These are phyloP conservation scores for Mycocalia duriaeana DNA, from an alignment of 1,284 basidiomycete genomes.

Conservation along the genomic window DNA sequence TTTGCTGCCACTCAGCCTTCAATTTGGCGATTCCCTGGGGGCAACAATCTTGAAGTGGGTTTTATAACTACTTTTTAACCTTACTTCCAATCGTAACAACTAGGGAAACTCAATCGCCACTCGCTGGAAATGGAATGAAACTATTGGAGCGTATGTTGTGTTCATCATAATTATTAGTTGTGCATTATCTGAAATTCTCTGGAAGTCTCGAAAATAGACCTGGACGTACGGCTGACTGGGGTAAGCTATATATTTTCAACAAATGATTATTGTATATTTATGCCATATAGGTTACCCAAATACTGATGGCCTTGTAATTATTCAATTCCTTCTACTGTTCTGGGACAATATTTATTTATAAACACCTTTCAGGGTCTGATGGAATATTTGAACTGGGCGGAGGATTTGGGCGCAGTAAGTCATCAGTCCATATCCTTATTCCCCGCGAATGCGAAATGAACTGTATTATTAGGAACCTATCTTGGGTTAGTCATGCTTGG, in stretches of 20 bases:
- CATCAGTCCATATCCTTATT: slow-evolving; percentile 8
- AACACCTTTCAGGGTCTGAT: slow-evolving; percentile 29
- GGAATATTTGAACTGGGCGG: slow-evolving; percentile 38
- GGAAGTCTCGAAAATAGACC: slow-evolving; percentile 27
- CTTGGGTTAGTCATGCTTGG: slow-evolving; percentile 13
- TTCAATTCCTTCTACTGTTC: not conserved
- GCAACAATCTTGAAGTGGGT: slow-evolving; percentile 32
- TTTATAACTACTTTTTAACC: no score
- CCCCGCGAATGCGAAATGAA: not conserved
- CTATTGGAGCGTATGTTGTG: slow-evolving; percentile 25
- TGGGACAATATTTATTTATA: not conserved
- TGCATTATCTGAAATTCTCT: not conserved
- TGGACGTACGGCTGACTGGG: slow-evolving; percentile 30
- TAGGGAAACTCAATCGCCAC: slow-evolving; percentile 25
- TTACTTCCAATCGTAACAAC: no score
- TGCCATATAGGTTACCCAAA: slow-evolving; percentile 26
- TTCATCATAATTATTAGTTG: not conserved
- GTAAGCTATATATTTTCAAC: slow-evolving; percentile 11
- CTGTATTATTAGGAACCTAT: slow-evolving; percentile 19
- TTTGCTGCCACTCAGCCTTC: slow-evolving; percentile 26
- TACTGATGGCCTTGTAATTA: slow-evolving; percentile 32
- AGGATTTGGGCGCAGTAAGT: slow-evolving; percentile 25
- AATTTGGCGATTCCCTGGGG: slow-evolving; percentile 37
- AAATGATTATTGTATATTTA: not conserved
- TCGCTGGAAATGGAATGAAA: slow-evolving; percentile 39